Conservation (phyloP, 2,329 filamentous ascomycete species). For the Neofusicoccum umdonicola region DNA sequence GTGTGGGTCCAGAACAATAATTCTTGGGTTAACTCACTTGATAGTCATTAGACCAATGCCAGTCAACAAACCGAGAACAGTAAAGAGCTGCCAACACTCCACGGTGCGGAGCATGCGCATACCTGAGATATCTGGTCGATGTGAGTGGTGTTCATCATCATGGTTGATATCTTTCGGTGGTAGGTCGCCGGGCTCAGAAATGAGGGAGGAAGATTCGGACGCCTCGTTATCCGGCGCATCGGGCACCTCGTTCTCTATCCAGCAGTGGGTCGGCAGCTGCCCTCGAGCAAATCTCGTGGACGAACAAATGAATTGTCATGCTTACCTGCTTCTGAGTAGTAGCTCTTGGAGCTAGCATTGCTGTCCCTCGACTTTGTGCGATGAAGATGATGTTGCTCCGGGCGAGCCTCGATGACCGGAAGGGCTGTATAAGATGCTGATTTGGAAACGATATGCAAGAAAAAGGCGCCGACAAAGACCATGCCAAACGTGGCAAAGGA, state of each 20-base stretch:
- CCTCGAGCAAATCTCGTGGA: constrained; percentile 4
- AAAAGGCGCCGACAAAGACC: constrained; percentile 76
- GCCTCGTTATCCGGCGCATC: constrained; percentile 36
- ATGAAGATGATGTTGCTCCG: constrained; percentile 34
- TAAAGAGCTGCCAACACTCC: constrained; percentile 90
- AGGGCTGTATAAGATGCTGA: constrained; percentile 60
- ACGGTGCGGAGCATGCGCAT: constrained; percentile 66
- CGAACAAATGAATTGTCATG: constrained; percentile 2
- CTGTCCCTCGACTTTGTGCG: constrained; percentile 48
- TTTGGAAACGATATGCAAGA: constrained; percentile 67
- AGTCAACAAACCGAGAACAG: constrained; percentile 83
- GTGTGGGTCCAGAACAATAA: not conserved
- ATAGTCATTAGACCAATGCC: constrained; percentile 98
- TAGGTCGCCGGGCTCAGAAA: constrained; percentile 64
- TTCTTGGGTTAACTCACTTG: constrained; percentile 63
- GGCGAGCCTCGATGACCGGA: constrained; percentile 45
- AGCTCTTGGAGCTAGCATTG: constrained; percentile 39
- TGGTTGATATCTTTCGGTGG: constrained; percentile 44
- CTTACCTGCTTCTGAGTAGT: constrained; percentile 65
- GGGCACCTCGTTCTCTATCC: constrained; percentile 15
- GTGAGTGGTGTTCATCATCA: constrained; percentile 69
- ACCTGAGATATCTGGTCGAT: constrained; percentile 88
- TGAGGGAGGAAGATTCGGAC: constrained; percentile 78
- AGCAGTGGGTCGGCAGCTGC: constrained; percentile 12
- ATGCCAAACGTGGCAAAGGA: constrained; percentile 75